Conservation (phyloP, 257 asterid species). For the Marsdenia floribunda region DNA sequence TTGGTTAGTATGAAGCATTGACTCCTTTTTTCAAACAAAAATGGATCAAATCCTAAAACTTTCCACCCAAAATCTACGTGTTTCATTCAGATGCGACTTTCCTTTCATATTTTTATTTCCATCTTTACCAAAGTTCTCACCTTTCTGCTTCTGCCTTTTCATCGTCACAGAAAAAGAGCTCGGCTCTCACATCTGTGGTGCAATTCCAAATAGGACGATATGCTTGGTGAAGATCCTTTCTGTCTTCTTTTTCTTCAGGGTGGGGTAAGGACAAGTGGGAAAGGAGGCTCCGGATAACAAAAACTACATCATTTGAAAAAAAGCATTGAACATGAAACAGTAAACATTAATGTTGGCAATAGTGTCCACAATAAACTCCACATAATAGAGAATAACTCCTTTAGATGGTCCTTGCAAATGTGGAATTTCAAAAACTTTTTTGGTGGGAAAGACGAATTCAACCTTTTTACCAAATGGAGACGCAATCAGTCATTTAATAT, state of each 20-base stretch:
- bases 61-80: constrained; percentile 82
- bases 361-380: neutral
- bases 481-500: neutral
- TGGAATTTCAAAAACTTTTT: neutral
- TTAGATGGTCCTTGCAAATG: neutral
- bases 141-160: constrained; percentile 37
- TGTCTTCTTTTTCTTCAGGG: neutral
- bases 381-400: neutral
- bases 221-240: constrained; percentile 5
- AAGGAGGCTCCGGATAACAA: neutral
- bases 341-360: neutral
- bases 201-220: constrained; percentile 46
- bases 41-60: constrained; percentile 27
- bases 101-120: constrained; percentile 30
- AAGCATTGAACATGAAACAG: neutral
- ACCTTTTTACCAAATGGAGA: neutral
- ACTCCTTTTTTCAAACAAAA: constrained; percentile 15
- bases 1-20: constrained; percentile 20
- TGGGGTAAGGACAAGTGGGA: constrained; percentile 3
- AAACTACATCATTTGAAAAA: neutral
- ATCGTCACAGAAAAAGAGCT: constrained; percentile 26
- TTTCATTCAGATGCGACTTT: constrained; percentile 32
- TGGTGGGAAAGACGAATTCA: neutral
- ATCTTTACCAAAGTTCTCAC: constrained; percentile 39
- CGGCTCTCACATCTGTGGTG: constrained; percentile 29